phyloP scores from a whole-genome alignment of 2,329 filamentous ascomycete genomes.

The Sphaerulina populicola region DNA sequence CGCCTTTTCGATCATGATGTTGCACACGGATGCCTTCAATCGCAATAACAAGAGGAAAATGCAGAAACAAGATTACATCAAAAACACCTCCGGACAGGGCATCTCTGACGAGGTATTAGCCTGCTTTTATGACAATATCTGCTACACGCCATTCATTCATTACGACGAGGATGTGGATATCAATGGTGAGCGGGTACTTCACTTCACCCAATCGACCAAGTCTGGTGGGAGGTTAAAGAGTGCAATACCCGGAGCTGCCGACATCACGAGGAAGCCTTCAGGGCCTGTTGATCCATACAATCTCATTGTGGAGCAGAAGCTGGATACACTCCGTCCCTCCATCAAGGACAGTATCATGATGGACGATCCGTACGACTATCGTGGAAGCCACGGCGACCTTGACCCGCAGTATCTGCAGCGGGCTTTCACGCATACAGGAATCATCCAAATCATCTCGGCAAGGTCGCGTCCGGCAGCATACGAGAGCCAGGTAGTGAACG shows the following conservation, averaged over 20 bases:
- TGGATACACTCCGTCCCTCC: conserved; percentile 73
- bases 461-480: conserved; percentile 91
- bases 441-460: conserved; percentile 90
- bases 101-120: conserved; percentile 89
- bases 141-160: conserved; percentile 95
- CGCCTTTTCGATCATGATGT: conserved; percentile 88
- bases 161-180: conserved; percentile 87
- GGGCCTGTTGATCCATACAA: conserved; percentile 77
- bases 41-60: conserved; percentile 99
- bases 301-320: conserved; percentile 79
- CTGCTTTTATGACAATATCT: conserved; percentile 97
- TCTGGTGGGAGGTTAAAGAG: conserved; percentile 54
- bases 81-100: conserved; percentile 83
- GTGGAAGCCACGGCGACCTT: conserved; percentile 65
- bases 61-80: conserved; percentile 91
- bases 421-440: conserved; percentile 82
- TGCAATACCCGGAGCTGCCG: conserved; percentile 48
- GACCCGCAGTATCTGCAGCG: conserved; percentile 76
- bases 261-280: conserved; percentile 60
- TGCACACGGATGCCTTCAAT: conserved; percentile 99
- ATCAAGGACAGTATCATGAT: conserved; percentile 87
- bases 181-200: conserved; percentile 63
- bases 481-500: conserved; percentile 56
- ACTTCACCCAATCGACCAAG: conserved; percentile 60
- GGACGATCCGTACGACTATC: conserved; percentile 84